A percentile compares a stretch with the other conserved stretches of the same genome.
phyloP scores from a whole-genome alignment of 352 stramenopile genomes.

The Pseudoperonospora humuli region DNA sequence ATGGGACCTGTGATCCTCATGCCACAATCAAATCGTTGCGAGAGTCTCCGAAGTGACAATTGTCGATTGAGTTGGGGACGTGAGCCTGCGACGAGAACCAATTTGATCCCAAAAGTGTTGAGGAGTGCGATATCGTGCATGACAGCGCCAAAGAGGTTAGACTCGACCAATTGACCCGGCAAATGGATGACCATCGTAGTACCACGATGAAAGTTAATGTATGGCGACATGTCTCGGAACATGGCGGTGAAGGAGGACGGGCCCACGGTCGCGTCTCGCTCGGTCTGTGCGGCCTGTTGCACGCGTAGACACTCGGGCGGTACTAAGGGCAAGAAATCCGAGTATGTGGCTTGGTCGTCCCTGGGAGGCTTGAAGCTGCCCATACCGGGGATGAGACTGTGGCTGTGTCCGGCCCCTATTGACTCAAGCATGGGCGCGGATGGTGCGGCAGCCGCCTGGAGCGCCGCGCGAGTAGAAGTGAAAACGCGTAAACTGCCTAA shows the following conservation, averaged over 20 bases:
- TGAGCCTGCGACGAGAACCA: slow-evolving; percentile 93
- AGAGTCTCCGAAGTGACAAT: slow-evolving; percentile 60
- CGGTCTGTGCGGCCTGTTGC: slow-evolving; percentile 19
- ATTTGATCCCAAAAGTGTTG: slow-evolving; percentile 91
- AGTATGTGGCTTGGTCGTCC: slow-evolving; percentile 17
- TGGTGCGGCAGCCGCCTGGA: slow-evolving; percentile 9
- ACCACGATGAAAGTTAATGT: slow-evolving; percentile 96
- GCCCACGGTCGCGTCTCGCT: slow-evolving; percentile 11
- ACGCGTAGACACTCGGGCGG: slow-evolving; percentile 71
- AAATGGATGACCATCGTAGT: slow-evolving; percentile 95
- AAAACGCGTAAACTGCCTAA: slow-evolving; percentile 24
- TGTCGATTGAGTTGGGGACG: slow-evolving; percentile 92
- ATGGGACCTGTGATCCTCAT: slow-evolving; percentile 90
- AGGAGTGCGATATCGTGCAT: slow-evolving; percentile 94
- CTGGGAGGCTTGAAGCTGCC: slow-evolving; percentile 1
- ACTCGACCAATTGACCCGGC: slow-evolving; percentile 90
- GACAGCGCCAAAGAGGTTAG: slow-evolving; percentile 86
- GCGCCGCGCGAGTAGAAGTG: slow-evolving; percentile 12
- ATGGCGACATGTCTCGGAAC: slow-evolving; percentile 94
- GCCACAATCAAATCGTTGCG: slow-evolving; percentile 63
- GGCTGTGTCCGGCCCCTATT: slow-evolving; percentile 2
- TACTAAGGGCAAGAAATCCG: slow-evolving; percentile 67
- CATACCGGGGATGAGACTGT: background rate
- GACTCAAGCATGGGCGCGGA: slow-evolving; percentile 10
- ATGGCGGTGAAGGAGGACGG: slow-evolving; percentile 83